A percentile compares a stretch with the other conserved stretches of the same genome.
phyloP scores from a whole-genome alignment of 73 alveolate species.

The Effrenium voratum region DNA sequence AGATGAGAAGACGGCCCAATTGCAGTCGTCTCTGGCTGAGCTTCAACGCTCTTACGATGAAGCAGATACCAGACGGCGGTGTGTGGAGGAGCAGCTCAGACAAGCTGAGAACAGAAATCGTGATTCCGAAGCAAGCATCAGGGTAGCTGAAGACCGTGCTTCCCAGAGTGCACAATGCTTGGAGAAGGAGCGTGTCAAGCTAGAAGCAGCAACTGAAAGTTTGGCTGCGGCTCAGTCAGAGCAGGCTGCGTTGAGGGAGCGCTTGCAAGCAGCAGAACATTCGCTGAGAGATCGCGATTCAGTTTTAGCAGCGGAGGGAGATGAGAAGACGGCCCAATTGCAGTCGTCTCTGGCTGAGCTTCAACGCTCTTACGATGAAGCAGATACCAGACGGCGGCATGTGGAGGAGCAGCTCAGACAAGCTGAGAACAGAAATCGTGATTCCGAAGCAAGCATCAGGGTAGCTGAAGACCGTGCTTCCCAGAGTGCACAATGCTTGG shows the following conservation, averaged over 20 bases:
- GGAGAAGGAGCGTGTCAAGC: neutral
- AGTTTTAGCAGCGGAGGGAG: slow-evolving; percentile 15
- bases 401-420: neutral
- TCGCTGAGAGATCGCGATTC: neutral
- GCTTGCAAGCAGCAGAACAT: neutral
- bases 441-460: neutral
- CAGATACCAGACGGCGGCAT: neutral
- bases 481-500: neutral
- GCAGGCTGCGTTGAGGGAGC: neutral
- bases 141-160: slow-evolving; percentile 5
- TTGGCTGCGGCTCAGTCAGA: neutral
- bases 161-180: neutral
- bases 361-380: neutral
- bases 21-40: slow-evolving; percentile 3
- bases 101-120: neutral
- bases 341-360: neutral
- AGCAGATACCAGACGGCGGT: neutral
- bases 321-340: neutral
- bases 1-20: neutral
- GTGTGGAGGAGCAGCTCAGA: neutral
- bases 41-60: neutral
- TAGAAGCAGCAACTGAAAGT: neutral
- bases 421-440: neutral
- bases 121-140: neutral
- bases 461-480: slow-evolving; percentile 15